Evolutionary conservation across 2,329 filamentous ascomycete genomes (phyloP).

Genomic region (Penicillium sumatraense): DNA sequence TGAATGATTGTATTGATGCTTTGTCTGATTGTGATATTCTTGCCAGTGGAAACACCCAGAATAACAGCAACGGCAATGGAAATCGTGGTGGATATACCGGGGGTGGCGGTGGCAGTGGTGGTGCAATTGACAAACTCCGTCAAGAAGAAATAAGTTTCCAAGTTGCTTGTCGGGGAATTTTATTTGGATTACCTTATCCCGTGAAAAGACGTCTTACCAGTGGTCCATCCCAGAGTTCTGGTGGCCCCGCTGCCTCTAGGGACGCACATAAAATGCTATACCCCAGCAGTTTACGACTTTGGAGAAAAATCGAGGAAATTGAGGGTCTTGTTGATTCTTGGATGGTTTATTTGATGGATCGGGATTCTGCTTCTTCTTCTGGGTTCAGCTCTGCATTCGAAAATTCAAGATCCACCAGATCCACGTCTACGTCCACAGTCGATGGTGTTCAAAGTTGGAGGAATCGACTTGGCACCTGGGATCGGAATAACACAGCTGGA

Average conservation of each 20-base stretch:
- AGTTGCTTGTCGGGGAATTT: conserved; percentile 80
- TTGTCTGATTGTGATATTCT: conserved; percentile 89
- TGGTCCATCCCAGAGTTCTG: too few species aligned
- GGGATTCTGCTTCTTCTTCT: too few species aligned
- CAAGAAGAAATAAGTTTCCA: conserved; percentile 97
- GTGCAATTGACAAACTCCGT: conserved; percentile 75
- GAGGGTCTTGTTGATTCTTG: conserved; percentile 64
- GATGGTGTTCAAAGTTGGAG: conserved; percentile 47
- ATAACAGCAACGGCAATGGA: too few species aligned
- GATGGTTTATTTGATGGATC: conserved; percentile 28
- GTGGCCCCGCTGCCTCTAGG: conserved; percentile 44
- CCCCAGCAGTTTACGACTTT: conserved; percentile 80
- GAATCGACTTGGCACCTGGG: too few species aligned
- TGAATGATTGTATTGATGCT: conserved; percentile 83
- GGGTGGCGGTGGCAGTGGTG: too few species aligned
- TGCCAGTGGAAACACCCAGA: conserved; percentile 53
- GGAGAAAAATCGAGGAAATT: conserved; percentile 81
- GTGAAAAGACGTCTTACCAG: conserved; percentile 68
- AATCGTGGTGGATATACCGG: conserved; percentile 28
- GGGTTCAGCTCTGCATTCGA: too few species aligned
- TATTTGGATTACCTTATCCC: conserved; percentile 83
- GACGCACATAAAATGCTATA: conserved; percentile 92
- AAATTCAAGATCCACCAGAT: too few species aligned
- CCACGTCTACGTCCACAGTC: too few species aligned
- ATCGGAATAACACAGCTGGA: too few species aligned